These are phyloP conservation scores for Phytophthora capsici DNA, from an alignment of 352 stramenopile species.

Conservation along the genomic window DNA sequence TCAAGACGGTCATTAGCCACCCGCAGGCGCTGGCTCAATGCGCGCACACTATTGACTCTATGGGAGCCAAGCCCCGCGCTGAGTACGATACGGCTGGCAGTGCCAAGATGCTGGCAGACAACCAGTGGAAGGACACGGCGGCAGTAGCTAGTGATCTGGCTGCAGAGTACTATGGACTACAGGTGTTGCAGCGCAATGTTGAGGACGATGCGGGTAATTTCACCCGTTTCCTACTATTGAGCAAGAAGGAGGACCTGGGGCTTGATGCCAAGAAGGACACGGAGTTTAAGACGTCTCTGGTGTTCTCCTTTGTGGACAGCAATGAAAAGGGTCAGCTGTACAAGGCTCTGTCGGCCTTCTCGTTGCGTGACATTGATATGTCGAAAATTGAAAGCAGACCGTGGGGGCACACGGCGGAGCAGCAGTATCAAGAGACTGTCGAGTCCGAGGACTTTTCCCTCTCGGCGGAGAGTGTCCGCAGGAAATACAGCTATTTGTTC, in stretches of 20 bases:
- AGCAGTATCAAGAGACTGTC: slow-evolving; percentile 44
- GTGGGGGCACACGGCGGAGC: slow-evolving; percentile 70
- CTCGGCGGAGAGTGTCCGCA: slow-evolving; percentile 64
- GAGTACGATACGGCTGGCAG: slow-evolving; percentile 98
- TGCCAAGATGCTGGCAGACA: slow-evolving; percentile 96
- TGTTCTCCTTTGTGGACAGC: slow-evolving; percentile 82
- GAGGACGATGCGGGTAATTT: slow-evolving; percentile 77
- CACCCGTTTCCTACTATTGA: slow-evolving; percentile 94
- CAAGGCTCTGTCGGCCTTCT: slow-evolving; percentile 77
- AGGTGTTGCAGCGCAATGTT: slow-evolving; percentile 71
- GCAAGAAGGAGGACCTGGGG: slow-evolving; percentile 59
- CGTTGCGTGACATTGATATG: slow-evolving; percentile 76
- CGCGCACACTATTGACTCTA: slow-evolving; percentile 92
- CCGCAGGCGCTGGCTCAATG: slow-evolving; percentile 97
- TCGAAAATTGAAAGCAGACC: slow-evolving; percentile 83
- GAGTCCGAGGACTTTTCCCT: slow-evolving; percentile 94
- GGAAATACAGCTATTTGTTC: slow-evolving; percentile 87
- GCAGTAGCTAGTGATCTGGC: slow-evolving; percentile 97
- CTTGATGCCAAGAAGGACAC: slow-evolving; percentile 44
- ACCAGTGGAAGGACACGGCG: slow-evolving; percentile 84
- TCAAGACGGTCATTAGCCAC: slow-evolving; percentile 97
- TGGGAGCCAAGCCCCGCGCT: slow-evolving; percentile 77
- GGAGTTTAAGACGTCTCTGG: slow-evolving; percentile 84
- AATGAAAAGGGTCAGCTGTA: slow-evolving; percentile 77
- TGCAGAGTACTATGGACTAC: slow-evolving; percentile 93